Evolutionary conservation across 768 basidiomycete genomes (phyloP), one percentile per base, ranked within the genome.

Genomic region (Psilocybe tampanensis): DNA sequence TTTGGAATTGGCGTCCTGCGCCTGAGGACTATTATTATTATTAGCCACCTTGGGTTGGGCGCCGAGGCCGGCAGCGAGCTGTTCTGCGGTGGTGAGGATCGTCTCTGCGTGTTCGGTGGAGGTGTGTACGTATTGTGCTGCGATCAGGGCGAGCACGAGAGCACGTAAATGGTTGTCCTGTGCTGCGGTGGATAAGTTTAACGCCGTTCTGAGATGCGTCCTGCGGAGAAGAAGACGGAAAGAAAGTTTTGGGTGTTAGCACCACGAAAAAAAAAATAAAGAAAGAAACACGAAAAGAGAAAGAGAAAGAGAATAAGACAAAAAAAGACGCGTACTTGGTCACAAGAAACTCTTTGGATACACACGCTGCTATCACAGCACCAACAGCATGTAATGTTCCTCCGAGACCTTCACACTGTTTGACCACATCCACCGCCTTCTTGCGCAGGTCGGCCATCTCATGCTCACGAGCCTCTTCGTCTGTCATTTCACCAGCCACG

Each of bases 111-210:
- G 85, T n/a, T 85, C 83, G 2, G 77, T 77, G 0, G 88, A 81
- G 0, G 90, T 91, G 54, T 90, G 82, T 23, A 88, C 63, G 58
- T 90, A 92, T 59, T 91, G 87, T 23, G 86, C 79, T 1, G 89
- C 79, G 11, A 86, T 80, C 17, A 92, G 76, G 2, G 87, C 83
- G 17, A 92, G 75, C 2, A 91, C 75, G 1, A 90, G 72, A 12
- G 88, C 88, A 8, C 89, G 86, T 18, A 91, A 71, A 65, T 92
- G 82, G 59, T 90, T 92, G 58, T 92, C 90, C 18, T 80, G 83
- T 2, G 86, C 77, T 1, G 68, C 62, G 1, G 81, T 85, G 0
- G 85, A 81, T 13, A 86, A 73, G 12, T 79, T 75, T 1, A 93
- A 77, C 0, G 89, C 86, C 0, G 72, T 68, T 53, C 86, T 86